Evolutionary conservation across 176 grass and related monocot genomes (phyloP).

Genomic region (Cocos nucifera): DNA sequence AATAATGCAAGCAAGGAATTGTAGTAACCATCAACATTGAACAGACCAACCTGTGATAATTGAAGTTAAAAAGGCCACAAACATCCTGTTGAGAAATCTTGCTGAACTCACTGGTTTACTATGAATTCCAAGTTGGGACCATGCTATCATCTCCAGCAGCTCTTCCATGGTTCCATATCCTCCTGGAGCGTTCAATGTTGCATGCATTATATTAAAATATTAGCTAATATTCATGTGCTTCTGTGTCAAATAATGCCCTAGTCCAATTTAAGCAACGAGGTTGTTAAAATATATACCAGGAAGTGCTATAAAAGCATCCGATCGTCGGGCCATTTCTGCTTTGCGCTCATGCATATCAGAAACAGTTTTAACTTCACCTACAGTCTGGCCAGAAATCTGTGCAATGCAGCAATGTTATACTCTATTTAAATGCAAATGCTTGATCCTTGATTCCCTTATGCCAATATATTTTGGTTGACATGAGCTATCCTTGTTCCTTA

Average conservation of each 20-base stretch:
- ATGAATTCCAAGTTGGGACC: slow-evolving; percentile 98
- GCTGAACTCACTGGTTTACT: slow-evolving; percentile 68
- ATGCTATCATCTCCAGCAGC: slow-evolving; percentile 96
- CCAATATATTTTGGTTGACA: too few species aligned
- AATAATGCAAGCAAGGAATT: slow-evolving; percentile 74
- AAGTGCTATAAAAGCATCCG: slow-evolving; percentile 90
- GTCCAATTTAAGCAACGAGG: too few species aligned
- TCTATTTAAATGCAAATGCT: too few species aligned
- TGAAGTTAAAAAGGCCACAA: slow-evolving; percentile 15
- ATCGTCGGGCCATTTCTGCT: slow-evolving; percentile 78
- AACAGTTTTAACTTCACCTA: slow-evolving; percentile 69
- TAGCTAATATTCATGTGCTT: too few species aligned
- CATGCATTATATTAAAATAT: too few species aligned
- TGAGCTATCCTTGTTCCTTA: too few species aligned
- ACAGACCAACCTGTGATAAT: slow-evolving; percentile 60
- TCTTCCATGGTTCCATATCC: slow-evolving; percentile 99
- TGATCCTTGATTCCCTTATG: too few species aligned
- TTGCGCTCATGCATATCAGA: slow-evolving; percentile 92
- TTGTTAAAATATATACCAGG: slow-evolving; percentile 38
- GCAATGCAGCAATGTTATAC: too few species aligned
- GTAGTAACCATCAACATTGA: slow-evolving; percentile 99
- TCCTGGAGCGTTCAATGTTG: slow-evolving; percentile 25
- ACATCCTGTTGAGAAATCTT: too few species aligned
- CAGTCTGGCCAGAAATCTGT: slow-evolving; percentile 88
- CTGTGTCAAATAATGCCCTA: too few species aligned